These are phyloP conservation scores for Phaseolus lunatus DNA, from an alignment of 306 rosid genomes.

Conservation along the genomic window DNA sequence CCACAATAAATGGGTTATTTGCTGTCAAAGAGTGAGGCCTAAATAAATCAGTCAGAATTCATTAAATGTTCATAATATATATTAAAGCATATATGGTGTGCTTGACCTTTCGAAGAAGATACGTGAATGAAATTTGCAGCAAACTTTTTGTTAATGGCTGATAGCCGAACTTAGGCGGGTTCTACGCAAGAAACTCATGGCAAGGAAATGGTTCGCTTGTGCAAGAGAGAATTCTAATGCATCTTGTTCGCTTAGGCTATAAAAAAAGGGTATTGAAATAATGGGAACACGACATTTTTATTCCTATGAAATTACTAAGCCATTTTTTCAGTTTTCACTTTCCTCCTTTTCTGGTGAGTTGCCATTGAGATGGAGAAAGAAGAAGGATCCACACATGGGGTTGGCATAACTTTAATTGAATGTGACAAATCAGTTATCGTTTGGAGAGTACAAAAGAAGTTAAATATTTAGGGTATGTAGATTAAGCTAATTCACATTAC, in stretches of 20 bases:
- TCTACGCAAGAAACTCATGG: slow-evolving; percentile 51
- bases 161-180: slow-evolving; percentile 73
- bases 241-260: slow-evolving; percentile 46
- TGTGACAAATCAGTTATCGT: background rate
- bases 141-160: slow-evolving; percentile 49
- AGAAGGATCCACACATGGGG: background rate
- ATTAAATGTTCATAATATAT: slow-evolving; percentile 30
- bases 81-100: background rate
- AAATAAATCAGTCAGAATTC: slow-evolving; percentile 15
- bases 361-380: slow-evolving; percentile 44
- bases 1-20: slow-evolving; percentile 40
- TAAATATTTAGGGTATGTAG: background rate
- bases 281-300: background rate
- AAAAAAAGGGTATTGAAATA: slow-evolving; percentile 37
- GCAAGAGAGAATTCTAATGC: slow-evolving; percentile 42
- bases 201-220: slow-evolving; percentile 41
- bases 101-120: slow-evolving; percentile 62
- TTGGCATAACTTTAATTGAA: background rate
- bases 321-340: slow-evolving; percentile 41
- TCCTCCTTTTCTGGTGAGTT: slow-evolving; percentile 54
- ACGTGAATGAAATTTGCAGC: slow-evolving; percentile 56
- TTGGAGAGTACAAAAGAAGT: background rate
- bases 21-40: slow-evolving; percentile 38
- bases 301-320: background rate
- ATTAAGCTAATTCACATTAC: background rate